Evolutionary conservation across 169 alveolate genomes (phyloP), one percentile per base, ranked within the genome.

Genomic region (Cryptosporidium felis): DNA sequence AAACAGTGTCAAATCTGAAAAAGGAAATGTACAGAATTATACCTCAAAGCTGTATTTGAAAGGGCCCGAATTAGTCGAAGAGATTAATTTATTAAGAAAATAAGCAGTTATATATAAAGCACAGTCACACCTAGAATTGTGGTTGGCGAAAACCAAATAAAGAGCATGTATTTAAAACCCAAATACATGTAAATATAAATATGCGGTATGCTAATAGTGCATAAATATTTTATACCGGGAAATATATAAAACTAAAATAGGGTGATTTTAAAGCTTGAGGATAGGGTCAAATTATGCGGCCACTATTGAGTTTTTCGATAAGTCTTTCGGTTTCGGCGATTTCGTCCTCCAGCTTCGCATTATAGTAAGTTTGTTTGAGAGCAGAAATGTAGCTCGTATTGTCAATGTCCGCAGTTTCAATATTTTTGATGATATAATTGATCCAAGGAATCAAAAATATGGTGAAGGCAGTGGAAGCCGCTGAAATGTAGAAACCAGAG

Each of bases 361-460:
- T 42, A 16, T 53, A 74, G n/a, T 53, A 74, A 21, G 85, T 61
- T 23, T 74, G 85, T 26, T 56, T 74, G 23, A 74, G 65, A 74
- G 67, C 85, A 18, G 65, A 49, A 3, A 56, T 44, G 38, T 74
- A 49, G 21, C 32, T 21, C 26, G 41, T 36, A 6, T 44, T 47
- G 6, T 65, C 81, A 49, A 53, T 0, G 14, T 53, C 59, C 30
- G 51, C 85, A 16, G 1, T 40, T 36, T 49, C 65, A 34, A 74
- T 10, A 36, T 16, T 41, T 23, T 74, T 74, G 14, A 74, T 74
- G n/a, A 74, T 56, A 53, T 56, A 53, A 34, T 34, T 49, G 9
- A 74, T 16, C 85, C 85, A 74, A 28, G 85, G 85, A 18, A 74
- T 56, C 0, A 74, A 23, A 36, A 74, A 74, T 21, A 46, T 53